A percentile compares a stretch with the other conserved stretches of the same genome.
Conservation (phyloP, 345 rosid species). For the Bruguiera parviflora region DNA sequence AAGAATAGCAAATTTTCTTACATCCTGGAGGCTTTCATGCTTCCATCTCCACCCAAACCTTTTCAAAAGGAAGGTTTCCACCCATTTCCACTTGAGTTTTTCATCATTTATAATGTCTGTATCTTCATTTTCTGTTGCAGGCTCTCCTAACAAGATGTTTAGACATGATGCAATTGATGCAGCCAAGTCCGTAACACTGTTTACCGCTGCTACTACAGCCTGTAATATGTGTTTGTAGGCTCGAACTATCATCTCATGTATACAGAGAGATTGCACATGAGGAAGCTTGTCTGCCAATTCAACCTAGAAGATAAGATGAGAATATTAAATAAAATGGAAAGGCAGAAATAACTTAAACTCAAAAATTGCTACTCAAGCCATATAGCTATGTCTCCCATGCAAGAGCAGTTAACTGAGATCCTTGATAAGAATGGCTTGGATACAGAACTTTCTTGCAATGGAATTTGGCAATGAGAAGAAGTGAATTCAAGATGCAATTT, state of each 20-base stretch:
- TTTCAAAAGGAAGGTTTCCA: constrained; percentile 29
- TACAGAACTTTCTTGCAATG: not conserved
- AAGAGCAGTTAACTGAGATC: not conserved
- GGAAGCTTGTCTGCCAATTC: constrained; percentile 36
- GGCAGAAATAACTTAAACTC: not conserved
- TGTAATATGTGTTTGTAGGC: constrained; percentile 35
- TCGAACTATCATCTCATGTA: constrained; percentile 36
- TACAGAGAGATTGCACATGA: constrained; percentile 37
- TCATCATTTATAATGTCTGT: constrained; percentile 20
- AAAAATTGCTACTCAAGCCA: constrained; percentile 3
- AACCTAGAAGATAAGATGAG: constrained; percentile 19
- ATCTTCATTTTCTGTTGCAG: constrained; percentile 26
- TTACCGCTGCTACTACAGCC: constrained; percentile 28
- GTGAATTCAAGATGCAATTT: no score
- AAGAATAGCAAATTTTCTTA: constrained; percentile 34
- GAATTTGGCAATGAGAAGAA: constrained; percentile 1
- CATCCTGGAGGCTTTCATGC: constrained; percentile 22
- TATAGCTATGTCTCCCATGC: not conserved
- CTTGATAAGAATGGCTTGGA: not conserved
- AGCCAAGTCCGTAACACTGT: constrained; percentile 21
- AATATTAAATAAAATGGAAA: not conserved
- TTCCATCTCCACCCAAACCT: constrained; percentile 34
- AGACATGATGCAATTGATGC: constrained; percentile 31
- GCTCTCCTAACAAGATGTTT: constrained; percentile 27
- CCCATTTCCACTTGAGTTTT: constrained; percentile 31